phyloP scores from a whole-genome alignment of 2,329 filamentous ascomycete species.

The Fusarium vanettenii region DNA sequence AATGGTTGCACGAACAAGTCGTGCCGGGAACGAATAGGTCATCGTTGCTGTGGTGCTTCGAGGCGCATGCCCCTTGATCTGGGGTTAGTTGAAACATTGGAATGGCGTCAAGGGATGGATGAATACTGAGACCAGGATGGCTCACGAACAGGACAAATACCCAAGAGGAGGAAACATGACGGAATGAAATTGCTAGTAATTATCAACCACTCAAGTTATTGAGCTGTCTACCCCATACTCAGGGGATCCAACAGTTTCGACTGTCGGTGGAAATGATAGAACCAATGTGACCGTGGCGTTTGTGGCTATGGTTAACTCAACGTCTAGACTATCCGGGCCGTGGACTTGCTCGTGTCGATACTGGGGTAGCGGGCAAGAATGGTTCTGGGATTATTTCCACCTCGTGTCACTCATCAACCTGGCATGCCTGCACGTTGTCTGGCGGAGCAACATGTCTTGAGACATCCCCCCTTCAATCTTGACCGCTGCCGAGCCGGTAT shows the following conservation, averaged over 20 bases:
- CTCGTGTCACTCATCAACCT: not conserved
- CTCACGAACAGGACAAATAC: slow-evolving; percentile 29
- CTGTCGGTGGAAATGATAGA: not conserved
- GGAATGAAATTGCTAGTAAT: slow-evolving; percentile 14
- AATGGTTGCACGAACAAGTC: slow-evolving; percentile 47
- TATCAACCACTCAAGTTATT: not conserved
- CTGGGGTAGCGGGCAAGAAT: slow-evolving; percentile 18
- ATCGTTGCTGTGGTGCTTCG: slow-evolving; percentile 10
- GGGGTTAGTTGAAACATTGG: slow-evolving; percentile 16
- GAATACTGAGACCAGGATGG: slow-evolving; percentile 7
- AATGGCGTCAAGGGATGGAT: slow-evolving; percentile 37
- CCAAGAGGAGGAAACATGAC: slow-evolving; percentile 17
- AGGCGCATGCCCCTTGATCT: not conserved
- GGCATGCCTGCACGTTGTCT: slow-evolving; percentile 2
- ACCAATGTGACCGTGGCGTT: not conserved
- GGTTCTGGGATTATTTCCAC: not conserved
- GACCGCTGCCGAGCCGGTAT: not conserved
- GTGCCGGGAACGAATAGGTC: slow-evolving; percentile 23
- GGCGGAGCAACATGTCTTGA: not conserved
- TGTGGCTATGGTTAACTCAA: slow-evolving; percentile 2
- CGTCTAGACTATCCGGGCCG: not conserved
- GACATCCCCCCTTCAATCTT: not conserved
- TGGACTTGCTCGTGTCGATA: not conserved
- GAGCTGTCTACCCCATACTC: slow-evolving; percentile 5
- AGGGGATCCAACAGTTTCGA: slow-evolving; percentile 16